Evolutionary conservation across 2,329 filamentous ascomycete genomes (phyloP), one percentile per base, ranked within the genome.

Genomic region (Arthroderma sp.): DNA sequence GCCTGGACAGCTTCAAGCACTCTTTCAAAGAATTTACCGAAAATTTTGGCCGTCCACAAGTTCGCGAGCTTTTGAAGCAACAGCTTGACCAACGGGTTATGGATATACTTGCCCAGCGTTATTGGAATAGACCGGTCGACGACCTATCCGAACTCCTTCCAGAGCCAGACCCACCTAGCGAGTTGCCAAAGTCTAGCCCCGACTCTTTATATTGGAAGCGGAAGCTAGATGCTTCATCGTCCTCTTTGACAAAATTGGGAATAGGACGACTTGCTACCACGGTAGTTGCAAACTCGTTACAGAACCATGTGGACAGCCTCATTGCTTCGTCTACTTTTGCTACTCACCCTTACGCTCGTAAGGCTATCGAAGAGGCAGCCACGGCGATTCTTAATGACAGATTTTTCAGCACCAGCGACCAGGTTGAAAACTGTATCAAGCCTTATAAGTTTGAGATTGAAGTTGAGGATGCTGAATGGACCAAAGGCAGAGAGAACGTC

Each of bases 391-490:
- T 98, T 8, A 91, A 91, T 52, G 91, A 98, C 57, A 75, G 89
- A 9, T 94, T 94, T 51, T 96, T 95, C 66, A 91, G 89, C 64
- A 98, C 93, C 1, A 91, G 85, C 50, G 93, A 98, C 57, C 91
- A 96, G 65, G 85, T 98, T 1, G 91, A 98, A 63, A 96, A 96
- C 60, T 98, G 89, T 60, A 93, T 98, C 65, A 98, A 98, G 64
- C 91, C 93, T 0, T 98, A 89, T 71, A 98, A 98, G 61, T 96
- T 89, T 54, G 87, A 95, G 50, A 94, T 98, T 47, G 91, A 98
- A 55, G 80, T 98, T 38, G 86, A 94, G 57, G 84, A 88, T 34
- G 73, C 79, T 5, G 93, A 98, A 61, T 98, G 91, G 91, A 63
- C 72, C 3, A 78, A 83, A 49, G 88, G 87, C 0, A 74, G 89